Evolutionary conservation across 257 asterid genomes (phyloP).

Genomic region (Solanum arcanum): DNA sequence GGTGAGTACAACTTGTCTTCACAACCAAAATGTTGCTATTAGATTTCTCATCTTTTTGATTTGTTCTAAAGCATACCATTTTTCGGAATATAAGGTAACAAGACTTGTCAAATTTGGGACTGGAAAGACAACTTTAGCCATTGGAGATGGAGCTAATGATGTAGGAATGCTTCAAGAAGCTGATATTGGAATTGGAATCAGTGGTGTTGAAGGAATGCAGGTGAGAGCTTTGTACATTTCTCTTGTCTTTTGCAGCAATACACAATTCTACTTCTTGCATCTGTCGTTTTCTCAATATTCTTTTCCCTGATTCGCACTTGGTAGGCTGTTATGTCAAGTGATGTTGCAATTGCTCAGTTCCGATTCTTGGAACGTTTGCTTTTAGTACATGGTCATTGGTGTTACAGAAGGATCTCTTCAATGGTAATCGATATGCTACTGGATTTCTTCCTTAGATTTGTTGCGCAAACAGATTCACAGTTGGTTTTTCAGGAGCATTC

Average conservation of each 20-base stretch:
- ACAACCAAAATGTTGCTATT: not conserved
- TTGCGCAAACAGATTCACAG: not conserved
- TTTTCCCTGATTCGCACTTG: not conserved
- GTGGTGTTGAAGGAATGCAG: constrained; percentile 99
- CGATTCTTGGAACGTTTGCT: constrained; percentile 75
- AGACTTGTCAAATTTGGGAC: constrained; percentile 86
- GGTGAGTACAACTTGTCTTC: constrained; percentile 29
- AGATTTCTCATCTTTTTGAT: not conserved
- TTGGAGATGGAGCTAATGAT: constrained; percentile 98
- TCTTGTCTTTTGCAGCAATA: not conserved
- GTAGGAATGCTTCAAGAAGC: constrained; percentile 99
- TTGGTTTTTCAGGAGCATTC: not conserved
- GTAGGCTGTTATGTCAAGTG: constrained; percentile 95
- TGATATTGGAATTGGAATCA: constrained; percentile 92
- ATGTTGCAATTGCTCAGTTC: constrained; percentile 82
- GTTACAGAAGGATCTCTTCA: constrained; percentile 81
- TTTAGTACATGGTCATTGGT: constrained; percentile 95
- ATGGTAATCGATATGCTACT: constrained; percentile 40
- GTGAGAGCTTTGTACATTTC: constrained; percentile 10
- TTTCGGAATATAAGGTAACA: constrained; percentile 43
- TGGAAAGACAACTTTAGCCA: constrained; percentile 62
- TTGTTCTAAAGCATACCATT: not conserved
- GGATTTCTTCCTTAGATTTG: not conserved
- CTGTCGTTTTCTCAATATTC: not conserved
- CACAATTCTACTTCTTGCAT: not conserved